Base-by-base conservation (phyloP, 2,329 filamentous ascomycete species). In the Epichloe hybrida region DNA sequence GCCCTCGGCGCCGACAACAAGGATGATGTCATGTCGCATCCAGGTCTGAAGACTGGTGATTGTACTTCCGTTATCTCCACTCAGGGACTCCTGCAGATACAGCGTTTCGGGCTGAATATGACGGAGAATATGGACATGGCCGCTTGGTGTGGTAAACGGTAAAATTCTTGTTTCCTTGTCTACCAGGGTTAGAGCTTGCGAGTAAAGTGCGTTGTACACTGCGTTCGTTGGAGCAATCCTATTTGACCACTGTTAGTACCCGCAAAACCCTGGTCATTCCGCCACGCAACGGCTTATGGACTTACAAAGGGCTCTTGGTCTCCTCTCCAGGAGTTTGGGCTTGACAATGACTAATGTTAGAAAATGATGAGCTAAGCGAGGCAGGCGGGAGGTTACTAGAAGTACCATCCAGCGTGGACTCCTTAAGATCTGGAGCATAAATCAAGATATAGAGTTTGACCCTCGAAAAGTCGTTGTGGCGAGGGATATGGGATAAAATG, bases 361-460 rank as follows among this genome's bases (percentile, higher is more conserved):
- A 89, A 71, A 88, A 95, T 4, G 89, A 94, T 49, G 88, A 94
- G 69, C 79, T 81, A 53, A 75, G 78, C 64, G 73, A 94, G 70
- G 65, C 79, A 73, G 68, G 80, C 69, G 65, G 79, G 64, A 68
- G 77, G 69, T 69, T 79, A 71, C 64, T 77, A 62, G 65, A 70
- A 58, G 70, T 56, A 57, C 58, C 68, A 61, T 83, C 75, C 52
- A 77, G 64, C 49, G 72, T 67, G 53, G 77, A 72, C 49, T 88
- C 83, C 67, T 88, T 88, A 49, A 95, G 71, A 48, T 79, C 76
- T 1, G 91, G 91, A 3, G 88, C 82, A 67, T 95, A 95, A 62
- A 97, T 91, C 57, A 97, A 75, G 52, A 97, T 77, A 61, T 95
- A 94, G 23, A 96, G 75, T 62, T 87, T 86, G 56, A 84, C 80